Conservation (phyloP, 2,329 filamentous ascomycete genomes). For the Claviceps citrina region DNA sequence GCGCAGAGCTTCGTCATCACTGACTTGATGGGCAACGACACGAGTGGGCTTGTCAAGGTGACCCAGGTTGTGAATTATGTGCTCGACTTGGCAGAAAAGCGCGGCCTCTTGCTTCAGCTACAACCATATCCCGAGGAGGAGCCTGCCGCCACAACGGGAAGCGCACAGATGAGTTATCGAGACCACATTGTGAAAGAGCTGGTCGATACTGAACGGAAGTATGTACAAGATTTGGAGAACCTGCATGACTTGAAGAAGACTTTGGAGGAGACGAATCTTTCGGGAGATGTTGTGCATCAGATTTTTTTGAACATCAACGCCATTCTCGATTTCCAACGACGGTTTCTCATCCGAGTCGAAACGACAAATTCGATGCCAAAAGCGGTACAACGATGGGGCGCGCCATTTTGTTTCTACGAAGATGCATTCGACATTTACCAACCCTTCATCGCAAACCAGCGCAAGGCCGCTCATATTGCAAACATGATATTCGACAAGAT, state of each 20-base stretch:
- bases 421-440: constrained; percentile 87
- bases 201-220: constrained; percentile 90
- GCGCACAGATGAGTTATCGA: constrained; percentile 55
- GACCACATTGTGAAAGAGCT: constrained; percentile 86
- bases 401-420: constrained; percentile 72
- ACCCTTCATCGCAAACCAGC: constrained; percentile 92
- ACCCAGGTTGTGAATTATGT: constrained; percentile 86
- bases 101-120: constrained; percentile 53
- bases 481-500: constrained; percentile 80
- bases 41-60: constrained; percentile 94
- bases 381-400: constrained; percentile 77
- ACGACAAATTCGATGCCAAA: constrained; percentile 77
- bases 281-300: constrained; percentile 78
- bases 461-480: constrained; percentile 74
- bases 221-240: constrained; percentile 92
- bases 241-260: constrained; percentile 82
- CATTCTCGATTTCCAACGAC: constrained; percentile 85
- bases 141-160: constrained; percentile 28
- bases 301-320: constrained; percentile 95
- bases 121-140: constrained; percentile 43
- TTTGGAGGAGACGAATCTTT: constrained; percentile 72
- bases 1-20: constrained; percentile 82
- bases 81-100: constrained; percentile 68
- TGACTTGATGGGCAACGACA: constrained; percentile 85
- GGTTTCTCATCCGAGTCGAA: constrained; percentile 89